These are phyloP conservation scores for Candida awuae DNA, from an alignment of 805 yeast species.

Conservation along the genomic window DNA sequence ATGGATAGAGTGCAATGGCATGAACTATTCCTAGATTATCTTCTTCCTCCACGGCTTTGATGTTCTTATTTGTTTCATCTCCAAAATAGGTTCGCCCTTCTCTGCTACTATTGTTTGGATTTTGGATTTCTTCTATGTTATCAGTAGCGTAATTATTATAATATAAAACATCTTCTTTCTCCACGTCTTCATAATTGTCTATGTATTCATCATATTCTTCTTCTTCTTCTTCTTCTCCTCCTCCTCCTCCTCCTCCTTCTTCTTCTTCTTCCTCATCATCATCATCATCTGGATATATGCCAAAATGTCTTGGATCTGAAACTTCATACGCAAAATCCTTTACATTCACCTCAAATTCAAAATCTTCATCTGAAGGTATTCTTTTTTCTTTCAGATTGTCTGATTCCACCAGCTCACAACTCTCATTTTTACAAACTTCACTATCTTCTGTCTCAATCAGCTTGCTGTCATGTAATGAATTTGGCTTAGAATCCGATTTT, in stretches of 20 bases:
- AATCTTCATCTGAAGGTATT: not conserved
- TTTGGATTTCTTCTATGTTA: not conserved
- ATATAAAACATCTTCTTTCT: too few relatives aligned
- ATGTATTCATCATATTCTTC: not conserved
- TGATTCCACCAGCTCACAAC: too few relatives aligned
- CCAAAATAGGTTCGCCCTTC: not conserved
- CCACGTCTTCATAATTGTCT: not conserved
- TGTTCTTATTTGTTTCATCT: not conserved
- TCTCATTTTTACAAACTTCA: too few relatives aligned
- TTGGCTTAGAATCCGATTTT: too few relatives aligned
- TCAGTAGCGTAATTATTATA: too few relatives aligned
- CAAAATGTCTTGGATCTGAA: slow-evolving; percentile 64
- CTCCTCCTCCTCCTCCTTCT: slow-evolving; percentile 12
- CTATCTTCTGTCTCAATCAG: not conserved
- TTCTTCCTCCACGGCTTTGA: slow-evolving; percentile 1
- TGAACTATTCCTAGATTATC: slow-evolving; percentile 19
- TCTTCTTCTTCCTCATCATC: slow-evolving; percentile 21
- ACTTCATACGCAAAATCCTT: slow-evolving; percentile 78
- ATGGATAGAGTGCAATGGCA: slow-evolving; percentile 86
- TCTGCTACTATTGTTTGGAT: not conserved
- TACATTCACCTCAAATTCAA: slow-evolving; percentile 21
- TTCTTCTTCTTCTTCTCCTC: slow-evolving; percentile 14
- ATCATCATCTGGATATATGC: slow-evolving; percentile 25
- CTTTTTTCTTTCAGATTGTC: not conserved
- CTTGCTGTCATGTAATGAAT: too few relatives aligned